phyloP scores from a whole-genome alignment of 768 basidiomycete species.

The Auriscalpium vulgare region DNA sequence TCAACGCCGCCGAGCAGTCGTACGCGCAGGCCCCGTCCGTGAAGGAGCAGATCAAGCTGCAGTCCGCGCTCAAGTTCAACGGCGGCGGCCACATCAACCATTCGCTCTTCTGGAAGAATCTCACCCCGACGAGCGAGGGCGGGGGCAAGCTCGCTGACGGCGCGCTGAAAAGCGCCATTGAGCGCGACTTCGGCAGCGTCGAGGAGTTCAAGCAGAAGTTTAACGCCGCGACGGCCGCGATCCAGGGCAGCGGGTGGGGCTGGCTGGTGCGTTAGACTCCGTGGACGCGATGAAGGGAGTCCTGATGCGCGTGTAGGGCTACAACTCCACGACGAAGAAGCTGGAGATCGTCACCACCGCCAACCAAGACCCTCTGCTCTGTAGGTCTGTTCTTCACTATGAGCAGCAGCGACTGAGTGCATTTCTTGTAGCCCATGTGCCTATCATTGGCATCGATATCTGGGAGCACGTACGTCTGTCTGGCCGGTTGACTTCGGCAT shows the following conservation, averaged over 20 bases:
- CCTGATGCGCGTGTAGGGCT: slow-evolving; percentile 44
- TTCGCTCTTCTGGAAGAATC: slow-evolving; percentile 95
- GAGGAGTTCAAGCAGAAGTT: slow-evolving; percentile 80
- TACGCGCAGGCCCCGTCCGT: slow-evolving; percentile 58
- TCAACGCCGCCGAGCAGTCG: slow-evolving; percentile 89
- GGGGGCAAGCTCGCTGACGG: slow-evolving; percentile 63
- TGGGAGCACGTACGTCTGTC: slow-evolving; percentile 73
- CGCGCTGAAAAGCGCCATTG: slow-evolving; percentile 66
- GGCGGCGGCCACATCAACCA: slow-evolving; percentile 98
- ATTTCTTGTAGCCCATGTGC: slow-evolving; percentile 55
- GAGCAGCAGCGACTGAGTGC: not conserved
- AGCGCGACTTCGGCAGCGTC: slow-evolving; percentile 79
- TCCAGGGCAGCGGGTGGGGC: slow-evolving; percentile 98
- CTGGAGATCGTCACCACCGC: slow-evolving; percentile 89
- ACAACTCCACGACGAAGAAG: slow-evolving; percentile 53
- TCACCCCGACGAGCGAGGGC: slow-evolving; percentile 60
- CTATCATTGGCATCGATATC: slow-evolving; percentile 93
- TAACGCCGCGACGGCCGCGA: slow-evolving; percentile 81
- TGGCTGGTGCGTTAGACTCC: slow-evolving; percentile 63
- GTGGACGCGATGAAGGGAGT: not conserved
- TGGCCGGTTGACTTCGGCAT: slow-evolving; percentile 4
- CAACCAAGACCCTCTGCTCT: slow-evolving; percentile 90
- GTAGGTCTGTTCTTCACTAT: slow-evolving; percentile 24
- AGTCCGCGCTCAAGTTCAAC: slow-evolving; percentile 93
- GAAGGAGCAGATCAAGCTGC: slow-evolving; percentile 75